Evolutionary conservation across 495 filamentous ascomycete genomes (phyloP), one percentile per base, ranked within the genome.

Genomic region (Penicillium riverlandense): DNA sequence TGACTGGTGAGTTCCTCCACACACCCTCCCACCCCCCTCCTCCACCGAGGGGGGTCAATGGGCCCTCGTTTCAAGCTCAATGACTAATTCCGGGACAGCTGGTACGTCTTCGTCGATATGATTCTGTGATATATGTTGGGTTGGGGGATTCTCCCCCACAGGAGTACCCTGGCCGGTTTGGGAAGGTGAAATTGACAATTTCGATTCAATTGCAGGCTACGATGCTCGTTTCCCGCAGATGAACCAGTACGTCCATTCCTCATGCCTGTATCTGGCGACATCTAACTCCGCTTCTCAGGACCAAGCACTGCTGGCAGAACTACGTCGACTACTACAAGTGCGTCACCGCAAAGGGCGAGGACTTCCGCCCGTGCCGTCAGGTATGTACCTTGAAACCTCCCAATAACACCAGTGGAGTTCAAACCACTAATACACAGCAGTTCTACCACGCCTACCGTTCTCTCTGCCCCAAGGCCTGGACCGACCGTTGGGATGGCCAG

Each of bases 291-390:
- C 3, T 22, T 6, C 22, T 6, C 41, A 80, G 77, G 66, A 85
- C 82, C 63, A 85, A 86, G 74, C 82, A 86, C 69, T 96, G 88
- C 86, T 95, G 90, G 90, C 90, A 95, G 62, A 92, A 98, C 78
- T 99, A 99, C 72, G 94, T 99, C 77, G 94, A 99, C 72, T 97
- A 99, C 79, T 83, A 99, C 82, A 99, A 97, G 79, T 99, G 94
- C 75, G 85, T 95, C 67, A 72, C 85, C 64, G 91, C 90, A 67
- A 97, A 97, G 80, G 94, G 94, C 67, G 94, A 99, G 74, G 94
- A 97, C 65, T 99, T 97, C 69, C 80, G 85, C 50, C 94, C 94
- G 39, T 99, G 94, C 85, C 85, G 83, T 63, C 94, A 98, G 79
- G 90, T 95, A 82, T 45, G 35, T 11, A 45, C 44, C 37, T 15